Evolutionary conservation across 2,329 filamentous ascomycete genomes (phyloP), one percentile per base, ranked within the genome.

Genomic region (Trichoderma brevicompactum): DNA sequence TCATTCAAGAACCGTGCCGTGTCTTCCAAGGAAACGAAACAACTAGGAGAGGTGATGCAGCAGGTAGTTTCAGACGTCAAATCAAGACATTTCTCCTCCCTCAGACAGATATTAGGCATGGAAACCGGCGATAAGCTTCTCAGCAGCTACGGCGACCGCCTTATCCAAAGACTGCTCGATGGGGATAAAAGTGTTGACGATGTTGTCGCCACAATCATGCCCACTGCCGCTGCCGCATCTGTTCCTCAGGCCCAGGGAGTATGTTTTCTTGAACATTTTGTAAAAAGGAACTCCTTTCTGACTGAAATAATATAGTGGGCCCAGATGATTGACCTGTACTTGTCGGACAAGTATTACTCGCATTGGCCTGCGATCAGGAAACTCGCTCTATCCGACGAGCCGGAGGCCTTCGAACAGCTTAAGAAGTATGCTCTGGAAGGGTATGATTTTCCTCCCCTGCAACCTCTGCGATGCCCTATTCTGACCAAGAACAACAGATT

Each of bases 181-280:
- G 79, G 78, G 56, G 84, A 84, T 0, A 77, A 86, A 52, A 79
- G 79, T 41, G 74, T 81, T 9, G 81, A 85, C 46, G 82, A 88
- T 55, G 80, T 86, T 43, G 83, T 86, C 7, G 87, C 81, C 79
- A 82, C 85, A 67, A 81, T 87, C 52, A 73, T 88, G 69, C 86
- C 86, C 2, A 83, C 84, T 2, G 82, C 84, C 8, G 79, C 81
- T 23, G 82, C 83, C 1, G 83, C 85, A 72, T 80, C 85, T 2
- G 84, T 86, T 9, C 87, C 84, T 70, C 85, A 89, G 73, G 82
- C 82, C 8, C 82, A 86, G 38, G 63, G 63, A 15, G 80, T 49
- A 54, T 53, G 46, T 49, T 19, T 6, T 36, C 13, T 34, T 62
- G 40, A 50, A 44, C 12, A 44, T 12, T 54, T 28, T 36, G 13